Evolutionary conservation across 2,329 filamentous ascomycete genomes (phyloP), one percentile per base, ranked within the genome.

Genomic region (Penicillium psychrosexuale): DNA sequence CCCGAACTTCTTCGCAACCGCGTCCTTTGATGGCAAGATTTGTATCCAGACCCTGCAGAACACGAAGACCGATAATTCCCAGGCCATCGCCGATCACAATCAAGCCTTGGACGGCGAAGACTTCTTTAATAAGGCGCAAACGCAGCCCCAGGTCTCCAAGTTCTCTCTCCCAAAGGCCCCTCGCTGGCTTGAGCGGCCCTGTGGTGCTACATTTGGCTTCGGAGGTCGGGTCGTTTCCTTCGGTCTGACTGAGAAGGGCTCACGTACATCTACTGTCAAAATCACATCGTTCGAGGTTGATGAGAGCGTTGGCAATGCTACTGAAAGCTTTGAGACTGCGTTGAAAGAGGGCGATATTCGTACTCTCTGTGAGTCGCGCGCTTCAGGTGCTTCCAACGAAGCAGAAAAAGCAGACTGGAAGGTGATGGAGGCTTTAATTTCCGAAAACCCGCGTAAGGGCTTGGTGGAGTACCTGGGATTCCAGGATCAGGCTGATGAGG

Each of bases 361-460:
- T 5, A 80, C 80, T 39, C 89, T 99, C 57, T 97, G 92, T 69
- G 86, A 92, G 67, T 82, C 86, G 22, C 89, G 93, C 69, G 86
- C 91, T 58, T 79, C 86, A 27, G 78, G 85, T 58, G 88, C 92
- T 17, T 86, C 85, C 67, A 90, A 85, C 0, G 92, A 97, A 1
- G 91, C 96, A 62, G 94, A 97, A 71, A 97, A 91, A 78, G 89
- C 90, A 4, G 93, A 97, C 73, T 99, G 94, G 94, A 88, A 89
- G 61, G 91, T 97, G 36, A 90, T 99, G 72, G 87, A 94, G 72
- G 94, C 91, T 2, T 76, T 99, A 57, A 88, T 93, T 46, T 87
- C 90, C 3, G 86, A 89, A 30, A 92, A 93, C 67, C 89, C 91
- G n/a, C 85, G 92, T 39, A 88, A 88, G 70, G 87, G 90, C 70